Base-by-base conservation (phyloP, 2,329 filamentous ascomycete species). In the Fusarium stilboides region DNA sequence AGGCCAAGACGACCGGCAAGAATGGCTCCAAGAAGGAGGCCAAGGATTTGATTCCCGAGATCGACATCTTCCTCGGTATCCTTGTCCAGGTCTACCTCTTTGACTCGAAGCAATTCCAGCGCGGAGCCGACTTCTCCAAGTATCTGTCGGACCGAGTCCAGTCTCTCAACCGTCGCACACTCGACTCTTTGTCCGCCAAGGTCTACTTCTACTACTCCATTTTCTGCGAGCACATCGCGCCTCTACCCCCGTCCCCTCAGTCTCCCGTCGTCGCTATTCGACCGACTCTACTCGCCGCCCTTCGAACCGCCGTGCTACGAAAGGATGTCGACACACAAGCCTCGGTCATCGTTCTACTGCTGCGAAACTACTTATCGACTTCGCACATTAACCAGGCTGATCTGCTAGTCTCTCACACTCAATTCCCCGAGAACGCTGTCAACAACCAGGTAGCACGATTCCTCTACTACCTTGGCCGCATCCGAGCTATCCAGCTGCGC, bases 401-500 rank as follows among this genome's bases (percentile, higher is more conserved):
- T 81, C 89, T 98, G 39, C 88, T 99, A 60, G 93, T 99, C 68
- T 95, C 94, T 33, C 96, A 99, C 82, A 97, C 96, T 31, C 91
- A 96, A 78, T 98, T 99, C 81, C 96, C 96, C 8, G 88, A 94
- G 68, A 94, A 94, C 76, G 96, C 96, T 6, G 94, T 94, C 70
- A 99, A 98, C 84, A 99, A 98, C 80, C 96, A 99, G 83, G 94
- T 99, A 70, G 97, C 96, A 68, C 91, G 96, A 65, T 99, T 97
- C 84, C 86, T 98, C 61, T 99, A 97, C 87, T 99, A 99, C 81
- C 89, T 99, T 14, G 96, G 96, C 65, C 93, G 95, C 73, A 98
- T 98, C 81, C 92, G 96, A 66, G 94, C 96, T 55, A 97, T 98
- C 75, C 96, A 99, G 84, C 87, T 99, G 71, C 92, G 93, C 73